Evolutionary conservation across 495 filamentous ascomycete species (phyloP).

Genomic region (Talaromyces stipitatus): DNA sequence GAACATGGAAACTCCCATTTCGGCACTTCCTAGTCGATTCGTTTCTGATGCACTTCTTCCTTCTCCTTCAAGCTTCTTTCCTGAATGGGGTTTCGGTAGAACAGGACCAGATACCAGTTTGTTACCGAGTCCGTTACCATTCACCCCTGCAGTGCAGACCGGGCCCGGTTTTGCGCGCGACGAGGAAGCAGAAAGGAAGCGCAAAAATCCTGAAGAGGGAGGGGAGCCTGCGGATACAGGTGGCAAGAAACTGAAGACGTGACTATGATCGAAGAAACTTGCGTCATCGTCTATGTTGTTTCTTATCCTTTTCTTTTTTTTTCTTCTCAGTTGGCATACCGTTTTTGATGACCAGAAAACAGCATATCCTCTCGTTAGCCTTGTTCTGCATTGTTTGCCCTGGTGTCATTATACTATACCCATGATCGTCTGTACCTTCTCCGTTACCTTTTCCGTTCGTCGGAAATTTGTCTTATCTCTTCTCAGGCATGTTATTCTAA

Average conservation of each 20-base stretch:
- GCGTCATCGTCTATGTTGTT: not conserved
- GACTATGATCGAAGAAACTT: slow-evolving; percentile 5
- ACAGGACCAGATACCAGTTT: slow-evolving; percentile 64
- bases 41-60: slow-evolving; percentile 78
- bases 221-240: slow-evolving; percentile 23
- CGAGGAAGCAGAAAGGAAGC: slow-evolving; percentile 45
- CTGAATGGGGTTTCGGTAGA: slow-evolving; percentile 74
- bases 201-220: slow-evolving; percentile 45
- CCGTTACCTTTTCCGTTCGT: not conserved
- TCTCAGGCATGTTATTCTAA: not conserved
- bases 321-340: not conserved
- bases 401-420: slow-evolving; percentile 1
- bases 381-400: not conserved
- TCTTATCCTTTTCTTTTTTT: not conserved
- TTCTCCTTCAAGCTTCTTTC: slow-evolving; percentile 83
- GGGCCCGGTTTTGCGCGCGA: slow-evolving; percentile 63
- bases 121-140: slow-evolving; percentile 83
- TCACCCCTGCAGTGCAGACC: slow-evolving; percentile 73
- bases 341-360: not conserved
- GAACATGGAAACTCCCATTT: slow-evolving; percentile 92
- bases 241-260: slow-evolving; percentile 45
- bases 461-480: not conserved
- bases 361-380: not conserved
- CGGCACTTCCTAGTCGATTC: slow-evolving; percentile 89
- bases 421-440: slow-evolving; percentile 4